These are phyloP conservation scores for Gentiana dahurica DNA, from an alignment of 257 asterid species.

Conservation along the genomic window DNA sequence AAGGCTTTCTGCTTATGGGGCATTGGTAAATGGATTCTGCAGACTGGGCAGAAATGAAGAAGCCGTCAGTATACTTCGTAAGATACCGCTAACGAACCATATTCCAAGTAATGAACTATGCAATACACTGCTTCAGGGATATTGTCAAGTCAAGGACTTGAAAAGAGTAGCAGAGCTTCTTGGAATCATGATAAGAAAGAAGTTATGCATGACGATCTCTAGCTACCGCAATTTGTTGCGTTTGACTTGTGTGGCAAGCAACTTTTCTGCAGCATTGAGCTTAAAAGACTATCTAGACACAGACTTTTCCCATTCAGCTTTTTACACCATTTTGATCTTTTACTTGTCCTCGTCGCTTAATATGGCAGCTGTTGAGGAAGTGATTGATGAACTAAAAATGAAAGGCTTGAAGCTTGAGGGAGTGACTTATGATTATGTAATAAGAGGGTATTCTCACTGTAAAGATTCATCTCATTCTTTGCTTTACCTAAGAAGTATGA, in stretches of 20 bases:
- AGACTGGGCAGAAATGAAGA: slow-evolving; percentile 27
- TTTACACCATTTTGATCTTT: slow-evolving; percentile 47
- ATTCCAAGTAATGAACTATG: slow-evolving; percentile 23
- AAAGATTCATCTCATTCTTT: slow-evolving; percentile 26
- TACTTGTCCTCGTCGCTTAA: slow-evolving; percentile 29
- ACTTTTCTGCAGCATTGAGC: slow-evolving; percentile 30
- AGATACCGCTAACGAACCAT: slow-evolving; percentile 23
- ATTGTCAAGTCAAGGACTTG: slow-evolving; percentile 30
- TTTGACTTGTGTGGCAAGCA: slow-evolving; percentile 30
- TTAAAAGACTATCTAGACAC: slow-evolving; percentile 44
- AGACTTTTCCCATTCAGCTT: slow-evolving; percentile 27
- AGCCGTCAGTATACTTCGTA: slow-evolving; percentile 36
- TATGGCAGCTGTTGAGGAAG: slow-evolving; percentile 19
- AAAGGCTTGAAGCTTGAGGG: slow-evolving; percentile 42
- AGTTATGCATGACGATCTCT: slow-evolving; percentile 32
- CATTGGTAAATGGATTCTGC: slow-evolving; percentile 48
- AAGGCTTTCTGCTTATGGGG: slow-evolving; percentile 21
- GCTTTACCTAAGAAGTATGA: slow-evolving; percentile 43
- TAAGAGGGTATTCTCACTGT: slow-evolving; percentile 40
- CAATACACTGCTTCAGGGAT: slow-evolving; percentile 33
- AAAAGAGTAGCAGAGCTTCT: slow-evolving; percentile 36
- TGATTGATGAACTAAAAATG: slow-evolving; percentile 25
- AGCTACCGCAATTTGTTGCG: slow-evolving; percentile 45
- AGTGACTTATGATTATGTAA: slow-evolving; percentile 36
- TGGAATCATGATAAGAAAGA: slow-evolving; percentile 40